Conservation (phyloP, 257 asterid genomes). For the Nicotiana benthamiana region DNA sequence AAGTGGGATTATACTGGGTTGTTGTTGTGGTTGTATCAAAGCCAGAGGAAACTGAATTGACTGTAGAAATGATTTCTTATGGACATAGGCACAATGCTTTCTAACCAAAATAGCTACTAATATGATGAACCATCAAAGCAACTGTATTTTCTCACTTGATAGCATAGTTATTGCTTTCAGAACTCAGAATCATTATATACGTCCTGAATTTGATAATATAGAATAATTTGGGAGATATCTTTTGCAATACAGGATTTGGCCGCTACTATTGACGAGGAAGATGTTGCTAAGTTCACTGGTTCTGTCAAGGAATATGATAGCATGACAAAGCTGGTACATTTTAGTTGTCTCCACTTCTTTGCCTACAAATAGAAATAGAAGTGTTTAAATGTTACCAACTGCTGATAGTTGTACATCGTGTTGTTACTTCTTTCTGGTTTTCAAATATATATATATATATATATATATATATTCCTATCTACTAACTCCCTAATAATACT, state of each 20-base stretch:
- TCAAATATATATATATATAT: background rate
- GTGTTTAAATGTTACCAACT: background rate
- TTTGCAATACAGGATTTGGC: constrained; percentile 54
- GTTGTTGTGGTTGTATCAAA: too few relatives aligned
- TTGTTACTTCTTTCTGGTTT: background rate
- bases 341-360: background rate
- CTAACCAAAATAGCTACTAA: background rate
- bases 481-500: background rate
- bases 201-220: background rate
- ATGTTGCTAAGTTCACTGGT: constrained; percentile 77
- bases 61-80: background rate
- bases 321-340: constrained; percentile 80
- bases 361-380: background rate
- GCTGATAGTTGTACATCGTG: background rate
- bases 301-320: constrained; percentile 96
- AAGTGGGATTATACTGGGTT: too few relatives aligned
- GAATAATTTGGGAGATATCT: background rate
- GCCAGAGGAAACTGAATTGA: background rate
- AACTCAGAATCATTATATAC: background rate
- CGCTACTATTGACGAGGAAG: constrained; percentile 88
- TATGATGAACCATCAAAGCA: background rate
- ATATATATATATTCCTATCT: background rate
- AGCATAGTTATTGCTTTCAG: background rate
- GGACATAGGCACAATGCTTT: background rate
- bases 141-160: background rate